phyloP scores from a whole-genome alignment of 495 filamentous ascomycete species.

The Penicillium soppii region DNA sequence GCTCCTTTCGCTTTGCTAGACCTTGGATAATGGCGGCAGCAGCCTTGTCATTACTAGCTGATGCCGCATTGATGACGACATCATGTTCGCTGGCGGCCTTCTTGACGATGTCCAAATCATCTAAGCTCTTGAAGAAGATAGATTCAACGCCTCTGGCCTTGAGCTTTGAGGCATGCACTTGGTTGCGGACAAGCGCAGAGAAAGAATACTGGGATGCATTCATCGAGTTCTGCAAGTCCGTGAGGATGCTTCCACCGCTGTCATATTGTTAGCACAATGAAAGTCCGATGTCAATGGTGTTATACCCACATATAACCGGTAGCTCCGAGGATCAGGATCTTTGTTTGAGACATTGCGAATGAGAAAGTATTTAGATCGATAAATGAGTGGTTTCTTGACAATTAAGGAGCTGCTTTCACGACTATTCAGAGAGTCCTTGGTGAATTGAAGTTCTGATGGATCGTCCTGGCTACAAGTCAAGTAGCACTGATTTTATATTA shows the following conservation, averaged over 20 bases:
- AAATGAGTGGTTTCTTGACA: no score
- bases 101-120: background rate
- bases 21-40: conserved; percentile 1
- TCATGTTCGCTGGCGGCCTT: background rate
- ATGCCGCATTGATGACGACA: conserved; percentile 5
- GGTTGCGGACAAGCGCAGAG: background rate
- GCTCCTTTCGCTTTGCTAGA: background rate
- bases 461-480: no score
- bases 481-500: no score
- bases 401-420: no score
- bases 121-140: background rate
- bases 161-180: background rate
- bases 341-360: background rate
- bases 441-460: no score
- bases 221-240: background rate
- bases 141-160: background rate
- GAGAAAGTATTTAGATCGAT: background rate
- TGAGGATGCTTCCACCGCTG: background rate
- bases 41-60: background rate
- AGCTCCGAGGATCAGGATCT: conserved; percentile 1
- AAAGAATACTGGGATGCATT: background rate
- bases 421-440: no score
- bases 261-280: background rate
- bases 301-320: conserved; percentile 4
- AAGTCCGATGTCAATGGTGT: no score